These are phyloP conservation scores for Russula sp. DNA, from an alignment of 768 basidiomycete genomes.

Conservation along the genomic window DNA sequence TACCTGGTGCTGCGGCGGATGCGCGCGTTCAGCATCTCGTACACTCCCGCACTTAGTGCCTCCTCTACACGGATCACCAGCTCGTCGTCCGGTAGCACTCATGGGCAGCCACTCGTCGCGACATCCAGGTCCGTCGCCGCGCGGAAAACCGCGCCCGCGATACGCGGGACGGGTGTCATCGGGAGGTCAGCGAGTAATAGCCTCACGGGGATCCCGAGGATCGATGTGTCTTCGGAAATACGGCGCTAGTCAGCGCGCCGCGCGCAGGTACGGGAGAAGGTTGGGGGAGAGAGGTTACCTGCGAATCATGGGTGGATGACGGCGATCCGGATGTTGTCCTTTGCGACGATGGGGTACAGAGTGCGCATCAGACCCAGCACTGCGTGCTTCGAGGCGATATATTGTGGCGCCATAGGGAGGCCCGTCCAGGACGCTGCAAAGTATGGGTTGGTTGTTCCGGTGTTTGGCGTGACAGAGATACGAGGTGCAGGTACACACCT, in stretches of 20 bases:
- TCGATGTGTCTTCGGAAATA: conserved; percentile 23
- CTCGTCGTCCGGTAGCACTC: conserved; percentile 31
- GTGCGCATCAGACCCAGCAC: conserved; percentile 30
- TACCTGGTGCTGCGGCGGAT: conserved; percentile 7
- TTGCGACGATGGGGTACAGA: conserved; percentile 18
- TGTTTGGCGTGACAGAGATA: background rate
- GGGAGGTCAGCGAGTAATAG: conserved; percentile 30
- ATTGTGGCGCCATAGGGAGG: conserved; percentile 25
- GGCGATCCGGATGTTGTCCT: conserved; percentile 26
- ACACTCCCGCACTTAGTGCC: conserved; percentile 26
- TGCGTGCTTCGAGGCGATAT: conserved; percentile 31
- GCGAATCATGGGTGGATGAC: conserved; percentile 32
- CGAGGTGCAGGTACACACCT: conserved; percentile 24
- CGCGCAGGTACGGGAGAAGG: background rate
- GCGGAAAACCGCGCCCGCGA: conserved; percentile 31
- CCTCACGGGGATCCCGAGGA: conserved; percentile 21
- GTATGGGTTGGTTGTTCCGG: background rate
- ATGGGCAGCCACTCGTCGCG: conserved; percentile 28
- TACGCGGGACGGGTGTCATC: conserved; percentile 28
- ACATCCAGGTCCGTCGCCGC: conserved; percentile 28
- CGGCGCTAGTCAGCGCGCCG: background rate
- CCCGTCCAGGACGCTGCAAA: conserved; percentile 28
- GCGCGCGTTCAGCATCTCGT: conserved; percentile 24
- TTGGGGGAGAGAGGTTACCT: conserved; percentile 20
- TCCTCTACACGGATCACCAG: conserved; percentile 27